These are phyloP conservation scores for Linderina pennispora DNA, from an alignment of 192 early-diverging fungal species.

Conservation along the genomic window DNA sequence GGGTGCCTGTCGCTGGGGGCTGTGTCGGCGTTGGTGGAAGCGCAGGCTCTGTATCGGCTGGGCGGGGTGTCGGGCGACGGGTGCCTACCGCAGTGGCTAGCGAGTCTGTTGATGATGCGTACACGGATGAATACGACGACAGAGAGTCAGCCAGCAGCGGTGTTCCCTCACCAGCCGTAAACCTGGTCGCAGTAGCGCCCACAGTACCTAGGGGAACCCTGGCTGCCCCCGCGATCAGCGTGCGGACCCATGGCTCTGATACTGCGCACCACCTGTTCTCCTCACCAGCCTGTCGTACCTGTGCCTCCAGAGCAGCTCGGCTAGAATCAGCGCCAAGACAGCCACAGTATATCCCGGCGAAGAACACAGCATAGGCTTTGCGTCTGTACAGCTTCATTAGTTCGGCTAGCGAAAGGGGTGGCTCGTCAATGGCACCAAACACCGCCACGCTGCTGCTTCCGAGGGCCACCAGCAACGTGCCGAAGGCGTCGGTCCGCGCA, in stretches of 20 bases:
- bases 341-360: constrained; percentile 49
- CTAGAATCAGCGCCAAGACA: constrained; percentile 44
- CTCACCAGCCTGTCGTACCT: constrained; percentile 4
- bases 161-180: background rate
- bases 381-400: constrained; percentile 60
- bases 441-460: constrained; percentile 61
- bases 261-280: too few species aligned
- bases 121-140: too few species aligned
- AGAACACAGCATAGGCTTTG: constrained; percentile 62
- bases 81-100: too few species aligned
- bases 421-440: constrained; percentile 74
- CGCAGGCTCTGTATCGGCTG: too few species aligned
- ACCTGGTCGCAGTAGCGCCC: background rate
- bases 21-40: too few species aligned
- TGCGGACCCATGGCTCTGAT: too few species aligned
- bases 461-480: constrained; percentile 59
- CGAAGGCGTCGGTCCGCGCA: constrained; percentile 53
- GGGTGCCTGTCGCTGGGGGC: constrained; percentile 1
- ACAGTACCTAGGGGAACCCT: too few species aligned
- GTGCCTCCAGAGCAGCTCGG: constrained; percentile 38
- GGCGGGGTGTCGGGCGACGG: too few species aligned
- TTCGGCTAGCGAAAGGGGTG: constrained; percentile 59
- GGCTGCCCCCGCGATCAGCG: too few species aligned
- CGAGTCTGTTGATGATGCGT: too few species aligned
- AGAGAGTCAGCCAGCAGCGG: too few species aligned